A percentile compares a stretch with the other conserved stretches of the same genome.
Conservation (phyloP, 1,284 basidiomycete species). For the Irpex sp. region DNA sequence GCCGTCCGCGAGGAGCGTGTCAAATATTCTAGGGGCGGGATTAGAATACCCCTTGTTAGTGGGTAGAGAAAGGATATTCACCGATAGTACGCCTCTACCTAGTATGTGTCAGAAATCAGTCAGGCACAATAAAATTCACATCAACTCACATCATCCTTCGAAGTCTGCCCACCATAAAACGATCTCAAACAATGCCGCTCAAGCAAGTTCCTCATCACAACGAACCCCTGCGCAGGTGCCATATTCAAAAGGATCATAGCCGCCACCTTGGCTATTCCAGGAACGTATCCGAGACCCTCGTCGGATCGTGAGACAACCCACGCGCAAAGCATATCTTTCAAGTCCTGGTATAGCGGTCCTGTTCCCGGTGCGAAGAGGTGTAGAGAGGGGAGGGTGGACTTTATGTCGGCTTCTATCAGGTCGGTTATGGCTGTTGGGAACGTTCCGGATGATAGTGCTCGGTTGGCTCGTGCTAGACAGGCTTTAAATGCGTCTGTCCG, state of each 20-base stretch:
- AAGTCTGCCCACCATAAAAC: constrained; percentile 70
- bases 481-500: constrained; percentile 69
- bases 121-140: not conserved
- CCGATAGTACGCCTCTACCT: constrained; percentile 80
- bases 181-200: constrained; percentile 82
- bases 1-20: constrained; percentile 84
- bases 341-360: constrained; percentile 82
- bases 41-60: constrained; percentile 15
- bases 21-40: constrained; percentile 85
- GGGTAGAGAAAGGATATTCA: constrained; percentile 16
- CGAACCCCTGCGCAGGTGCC: constrained; percentile 73
- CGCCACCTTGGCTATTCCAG: constrained; percentile 67
- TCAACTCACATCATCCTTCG: constrained; percentile 74
- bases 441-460: constrained; percentile 61
- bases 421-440: constrained; percentile 71
- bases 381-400: constrained; percentile 77
- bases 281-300: constrained; percentile 77
- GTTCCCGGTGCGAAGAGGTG: constrained; percentile 78
- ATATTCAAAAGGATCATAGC: constrained; percentile 91
- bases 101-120: constrained; percentile 6
- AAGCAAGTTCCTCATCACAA: constrained; percentile 84
- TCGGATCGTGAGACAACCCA: constrained; percentile 91
- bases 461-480: constrained; percentile 70
- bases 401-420: constrained; percentile 77
- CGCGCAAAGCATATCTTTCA: constrained; percentile 84